phyloP scores from a whole-genome alignment of 176 grass and related monocot species.

The Carex myosuroides region DNA sequence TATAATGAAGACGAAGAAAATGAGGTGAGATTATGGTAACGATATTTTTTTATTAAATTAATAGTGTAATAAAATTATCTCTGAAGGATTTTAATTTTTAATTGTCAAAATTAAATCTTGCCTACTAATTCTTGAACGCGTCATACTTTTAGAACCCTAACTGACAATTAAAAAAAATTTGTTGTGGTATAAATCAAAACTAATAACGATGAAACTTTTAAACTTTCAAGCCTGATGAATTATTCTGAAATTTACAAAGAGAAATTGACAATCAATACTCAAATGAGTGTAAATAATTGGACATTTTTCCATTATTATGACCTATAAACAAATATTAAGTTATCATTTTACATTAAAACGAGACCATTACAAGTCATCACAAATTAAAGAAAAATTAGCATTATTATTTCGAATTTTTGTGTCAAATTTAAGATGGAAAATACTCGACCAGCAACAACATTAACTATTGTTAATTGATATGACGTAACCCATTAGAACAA shows the following conservation, averaged over 20 bases:
- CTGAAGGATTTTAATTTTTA: background rate
- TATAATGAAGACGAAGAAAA: background rate
- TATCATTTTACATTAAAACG: background rate
- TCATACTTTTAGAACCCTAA: background rate
- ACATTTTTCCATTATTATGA: too few relatives aligned
- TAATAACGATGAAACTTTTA: background rate
- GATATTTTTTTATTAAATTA: background rate
- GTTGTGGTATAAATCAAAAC: background rate
- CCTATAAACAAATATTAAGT: too few relatives aligned
- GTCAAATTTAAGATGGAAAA: background rate
- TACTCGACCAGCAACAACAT: background rate
- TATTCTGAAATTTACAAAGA: too few relatives aligned
- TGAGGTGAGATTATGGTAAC: background rate
- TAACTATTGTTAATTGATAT: too few relatives aligned
- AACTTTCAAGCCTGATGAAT: too few relatives aligned
- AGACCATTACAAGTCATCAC: background rate
- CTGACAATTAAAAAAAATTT: background rate
- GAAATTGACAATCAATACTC: too few relatives aligned
- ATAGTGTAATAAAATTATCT: background rate
- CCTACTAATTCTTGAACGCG: background rate
- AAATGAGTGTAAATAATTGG: too few relatives aligned
- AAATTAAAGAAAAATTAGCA: background rate
- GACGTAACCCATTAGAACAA: too few relatives aligned
- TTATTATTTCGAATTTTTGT: background rate
- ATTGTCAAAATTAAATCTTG: background rate